phyloP scores from a whole-genome alignment of 495 filamentous ascomycete genomes.

The Tuber borchii region DNA sequence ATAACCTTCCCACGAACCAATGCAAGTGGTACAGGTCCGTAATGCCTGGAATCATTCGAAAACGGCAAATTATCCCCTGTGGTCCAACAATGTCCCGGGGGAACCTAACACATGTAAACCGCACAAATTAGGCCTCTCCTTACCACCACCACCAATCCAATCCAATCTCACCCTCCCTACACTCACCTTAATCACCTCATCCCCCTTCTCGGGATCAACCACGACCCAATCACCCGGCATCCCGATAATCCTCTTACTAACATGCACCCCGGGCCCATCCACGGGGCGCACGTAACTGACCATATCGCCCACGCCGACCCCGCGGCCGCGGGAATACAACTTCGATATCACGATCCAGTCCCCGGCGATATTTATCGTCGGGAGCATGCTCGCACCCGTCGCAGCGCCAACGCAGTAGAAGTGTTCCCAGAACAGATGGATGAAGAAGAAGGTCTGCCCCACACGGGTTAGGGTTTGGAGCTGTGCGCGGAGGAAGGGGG shows the following conservation, averaged over 20 bases:
- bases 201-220: slow-evolving; percentile 53
- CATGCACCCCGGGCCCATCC: slow-evolving; percentile 53
- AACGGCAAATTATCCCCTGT: slow-evolving; percentile 77
- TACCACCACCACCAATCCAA: not conserved
- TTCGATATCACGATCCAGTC: slow-evolving; percentile 64
- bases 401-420: slow-evolving; percentile 50
- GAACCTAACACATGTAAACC: slow-evolving; percentile 53
- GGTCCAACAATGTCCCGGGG: slow-evolving; percentile 81
- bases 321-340: slow-evolving; percentile 59
- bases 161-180: not conserved
- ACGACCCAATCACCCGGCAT: slow-evolving; percentile 87
- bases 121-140: not conserved
- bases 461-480: slow-evolving; percentile 40
- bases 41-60: slow-evolving; percentile 78
- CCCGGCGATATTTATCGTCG: slow-evolving; percentile 60
- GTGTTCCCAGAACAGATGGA: slow-evolving; percentile 57
- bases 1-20: slow-evolving; percentile 83
- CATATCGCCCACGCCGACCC: slow-evolving; percentile 71
- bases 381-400: slow-evolving; percentile 71
- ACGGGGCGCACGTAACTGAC: slow-evolving; percentile 70
- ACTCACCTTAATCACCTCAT: slow-evolving; percentile 68
- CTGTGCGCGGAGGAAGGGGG: slow-evolving; percentile 45
- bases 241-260: slow-evolving; percentile 75
- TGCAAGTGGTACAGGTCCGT: slow-evolving; percentile 76
- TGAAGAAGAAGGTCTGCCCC: slow-evolving; percentile 47